phyloP scores from a whole-genome alignment of 176 grass and related monocot genomes.

The Rhynchospora pubera region DNA sequence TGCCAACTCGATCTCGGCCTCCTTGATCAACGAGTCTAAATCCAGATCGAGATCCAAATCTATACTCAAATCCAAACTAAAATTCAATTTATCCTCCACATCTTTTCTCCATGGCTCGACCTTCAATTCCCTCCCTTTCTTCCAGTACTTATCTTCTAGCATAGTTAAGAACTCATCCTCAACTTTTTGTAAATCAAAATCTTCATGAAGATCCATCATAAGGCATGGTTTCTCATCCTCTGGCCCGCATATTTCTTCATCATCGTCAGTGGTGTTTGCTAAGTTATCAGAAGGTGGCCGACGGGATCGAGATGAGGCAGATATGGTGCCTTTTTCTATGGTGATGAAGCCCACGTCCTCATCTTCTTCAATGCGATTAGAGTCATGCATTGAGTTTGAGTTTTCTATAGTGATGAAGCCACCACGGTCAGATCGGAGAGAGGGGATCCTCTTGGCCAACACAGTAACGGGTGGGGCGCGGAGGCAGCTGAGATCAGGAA shows the following conservation, averaged over 20 bases:
- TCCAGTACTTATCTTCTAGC: constrained; percentile 75
- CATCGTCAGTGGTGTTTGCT: constrained; percentile 27
- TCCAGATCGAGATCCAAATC: constrained; percentile 51
- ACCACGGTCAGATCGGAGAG: constrained; percentile 33
- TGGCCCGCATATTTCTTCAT: constrained; percentile 1
- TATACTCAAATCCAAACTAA: constrained; percentile 41
- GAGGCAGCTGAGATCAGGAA: constrained; percentile 75
- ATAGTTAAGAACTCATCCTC: constrained; percentile 87
- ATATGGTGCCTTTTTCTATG: constrained; percentile 56
- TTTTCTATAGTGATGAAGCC: constrained; percentile 97
- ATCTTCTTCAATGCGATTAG: constrained; percentile 36
- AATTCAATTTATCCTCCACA: constrained; percentile 52
- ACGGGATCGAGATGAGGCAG: constrained; percentile 34
- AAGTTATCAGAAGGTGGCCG: constrained; percentile 30
- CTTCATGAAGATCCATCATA: constrained; percentile 49
- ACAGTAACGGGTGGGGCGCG: constrained; percentile 32
- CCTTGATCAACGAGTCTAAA: constrained; percentile 55
- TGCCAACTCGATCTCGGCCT: constrained; percentile 73
- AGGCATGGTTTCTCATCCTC: constrained; percentile 86
- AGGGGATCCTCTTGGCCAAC: constrained; percentile 26
- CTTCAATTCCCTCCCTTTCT: constrained; percentile 2
- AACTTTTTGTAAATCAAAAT: constrained; percentile 55
- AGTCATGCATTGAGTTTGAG: constrained; percentile 28
- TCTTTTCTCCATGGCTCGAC: constrained; percentile 47
- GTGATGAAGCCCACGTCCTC: constrained; percentile 88